These are phyloP conservation scores for Penicillium sp. DNA, from an alignment of 2,329 filamentous ascomycete species.

Conservation along the genomic window DNA sequence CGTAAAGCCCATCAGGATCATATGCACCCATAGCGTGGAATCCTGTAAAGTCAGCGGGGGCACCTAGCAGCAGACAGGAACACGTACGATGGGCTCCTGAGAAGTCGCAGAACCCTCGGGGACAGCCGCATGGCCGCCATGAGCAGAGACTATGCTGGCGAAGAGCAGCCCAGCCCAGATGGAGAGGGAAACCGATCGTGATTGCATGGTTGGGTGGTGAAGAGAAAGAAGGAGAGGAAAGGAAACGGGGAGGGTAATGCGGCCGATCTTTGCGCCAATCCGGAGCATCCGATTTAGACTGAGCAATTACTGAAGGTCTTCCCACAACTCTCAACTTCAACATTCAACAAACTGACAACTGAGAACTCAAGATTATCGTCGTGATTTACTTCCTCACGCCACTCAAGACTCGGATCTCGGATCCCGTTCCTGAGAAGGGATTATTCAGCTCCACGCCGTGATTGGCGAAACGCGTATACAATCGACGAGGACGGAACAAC, in stretches of 20 bases:
- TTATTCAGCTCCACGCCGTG: slow-evolving; percentile 18
- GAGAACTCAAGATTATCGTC: too few species aligned
- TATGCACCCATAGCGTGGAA: slow-evolving; percentile 86
- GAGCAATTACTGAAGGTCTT: neutral
- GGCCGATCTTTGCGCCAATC: slow-evolving; percentile 17
- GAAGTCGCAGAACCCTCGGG: slow-evolving; percentile 66
- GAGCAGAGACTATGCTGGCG: slow-evolving; percentile 37
- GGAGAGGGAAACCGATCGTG: neutral
- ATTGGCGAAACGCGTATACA: slow-evolving; percentile 10
- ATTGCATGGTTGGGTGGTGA: slow-evolving; percentile 2
- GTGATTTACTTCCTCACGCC: neutral
- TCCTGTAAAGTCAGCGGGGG: slow-evolving; percentile 49
- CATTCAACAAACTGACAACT: neutral
- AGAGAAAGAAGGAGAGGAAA: slow-evolving; percentile 8
- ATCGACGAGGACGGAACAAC: neutral
- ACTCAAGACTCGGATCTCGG: neutral
- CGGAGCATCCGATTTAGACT: slow-evolving; percentile 18
- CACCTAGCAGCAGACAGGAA: neutral
- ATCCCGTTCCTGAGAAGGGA: neutral
- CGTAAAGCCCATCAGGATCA: slow-evolving; percentile 76
- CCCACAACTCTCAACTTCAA: neutral
- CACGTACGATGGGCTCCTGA: slow-evolving; percentile 66
- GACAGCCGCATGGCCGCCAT: slow-evolving; percentile 57
- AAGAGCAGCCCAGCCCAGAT: slow-evolving; percentile 25
- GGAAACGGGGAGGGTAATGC: slow-evolving; percentile 6